These are phyloP conservation scores for Calonectria pteridis DNA, from an alignment of 2,329 filamentous ascomycete species.

Conservation along the genomic window DNA sequence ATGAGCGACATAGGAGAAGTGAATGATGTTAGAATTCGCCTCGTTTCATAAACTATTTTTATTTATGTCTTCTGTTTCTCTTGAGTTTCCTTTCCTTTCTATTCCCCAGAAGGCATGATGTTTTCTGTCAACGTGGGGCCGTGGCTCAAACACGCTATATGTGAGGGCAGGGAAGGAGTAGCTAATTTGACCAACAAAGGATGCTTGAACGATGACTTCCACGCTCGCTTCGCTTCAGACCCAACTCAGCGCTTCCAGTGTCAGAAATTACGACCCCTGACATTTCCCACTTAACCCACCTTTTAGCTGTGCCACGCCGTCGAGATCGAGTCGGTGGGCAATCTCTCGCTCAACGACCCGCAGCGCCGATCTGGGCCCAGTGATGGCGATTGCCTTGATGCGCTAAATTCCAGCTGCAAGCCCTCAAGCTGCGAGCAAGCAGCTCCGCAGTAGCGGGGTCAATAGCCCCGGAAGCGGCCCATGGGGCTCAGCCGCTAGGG, in stretches of 20 bases:
- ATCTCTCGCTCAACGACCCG: background rate
- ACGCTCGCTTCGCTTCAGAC: background rate
- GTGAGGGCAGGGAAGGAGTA: background rate
- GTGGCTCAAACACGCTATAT: background rate
- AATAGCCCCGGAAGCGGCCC: background rate
- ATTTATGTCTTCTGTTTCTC: background rate
- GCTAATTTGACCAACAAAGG: background rate
- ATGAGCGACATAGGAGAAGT: background rate
- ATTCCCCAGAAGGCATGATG: background rate
- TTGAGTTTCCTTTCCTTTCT: background rate
- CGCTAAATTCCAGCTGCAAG: slow-evolving; percentile 16
- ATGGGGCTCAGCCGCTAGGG: background rate
- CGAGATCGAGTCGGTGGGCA: background rate
- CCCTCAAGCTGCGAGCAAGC: slow-evolving; percentile 4
- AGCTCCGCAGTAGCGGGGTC: slow-evolving; percentile 6
- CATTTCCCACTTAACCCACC: background rate
- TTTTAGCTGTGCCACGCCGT: background rate
- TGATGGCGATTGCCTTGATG: background rate
- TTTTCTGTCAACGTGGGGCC: background rate
- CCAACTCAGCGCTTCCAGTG: background rate
- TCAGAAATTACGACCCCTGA: background rate
- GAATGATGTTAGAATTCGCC: background rate
- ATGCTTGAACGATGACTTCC: background rate
- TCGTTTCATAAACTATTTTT: background rate
- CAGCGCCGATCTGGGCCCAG: slow-evolving; percentile 1